Evolutionary conservation across 2,329 filamentous ascomycete genomes (phyloP), one percentile per base, ranked within the genome.

Genomic region (Purpureocillium lavendulum): DNA sequence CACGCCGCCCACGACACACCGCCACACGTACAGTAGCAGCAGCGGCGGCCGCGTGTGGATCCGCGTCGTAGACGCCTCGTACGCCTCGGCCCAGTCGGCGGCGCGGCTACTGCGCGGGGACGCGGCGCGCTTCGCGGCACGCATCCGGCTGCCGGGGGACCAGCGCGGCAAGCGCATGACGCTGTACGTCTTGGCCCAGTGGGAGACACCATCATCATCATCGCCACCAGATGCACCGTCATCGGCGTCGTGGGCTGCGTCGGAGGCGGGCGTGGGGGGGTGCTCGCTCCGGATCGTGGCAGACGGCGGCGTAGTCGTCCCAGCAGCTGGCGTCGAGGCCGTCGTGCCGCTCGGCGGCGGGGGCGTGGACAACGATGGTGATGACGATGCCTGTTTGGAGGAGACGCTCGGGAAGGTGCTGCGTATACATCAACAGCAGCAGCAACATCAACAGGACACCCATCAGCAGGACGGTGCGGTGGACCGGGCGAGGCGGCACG

Each of bases 381-480:
- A 26, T 26, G 21, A 26, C 21, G 21, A 26, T 10, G 21, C 21
- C 21, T 26, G 21, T 26, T 26, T 5, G 21, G 21, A 26, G 21
- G 21, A 5, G 10, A 6, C 21, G 21, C 21, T 26, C 21, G 6
- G 10, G 21, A 10, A 26, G 21, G 21, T 10, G 21, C 21, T 26
- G 21, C 6, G 21, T 26, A 26, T 5, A 5, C 6, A 6, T 26
- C 10, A 6, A 10, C 21, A 6, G 10, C 21, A 26, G 21, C 5
- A 26, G 10, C 21, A 26, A 26, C 21, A 26, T 26, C 21, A 26
- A 26, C 21, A 26, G 21, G 6, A 26, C 6, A 5, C 5, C 21
- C 21, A 26, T 39, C 55, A 60, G 45, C 52, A 54, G 44, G 53
- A 51, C 15, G 28, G 54, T n/a, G 50, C 54, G 33, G 49, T 57